These are phyloP conservation scores for Theobroma grandiflorum DNA, from an alignment of 441 rosid genomes.

Conservation along the genomic window DNA sequence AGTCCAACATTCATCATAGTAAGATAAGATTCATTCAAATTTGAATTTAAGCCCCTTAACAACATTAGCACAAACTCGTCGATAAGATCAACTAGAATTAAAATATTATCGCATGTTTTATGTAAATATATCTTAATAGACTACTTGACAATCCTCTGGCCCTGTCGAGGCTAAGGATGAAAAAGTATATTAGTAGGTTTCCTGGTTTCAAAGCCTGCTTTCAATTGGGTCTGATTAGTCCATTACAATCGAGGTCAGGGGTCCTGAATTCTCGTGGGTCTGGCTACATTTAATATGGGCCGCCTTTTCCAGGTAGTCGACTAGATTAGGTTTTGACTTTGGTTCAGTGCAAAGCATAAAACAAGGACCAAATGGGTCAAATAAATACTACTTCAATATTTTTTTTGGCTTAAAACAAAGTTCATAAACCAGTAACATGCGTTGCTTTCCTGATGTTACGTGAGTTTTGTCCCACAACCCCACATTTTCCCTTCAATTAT, in stretches of 20 bases:
- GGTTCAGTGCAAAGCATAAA: not conserved
- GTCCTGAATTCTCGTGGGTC: not conserved
- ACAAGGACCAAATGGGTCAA: not conserved
- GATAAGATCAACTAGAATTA: too few relatives aligned
- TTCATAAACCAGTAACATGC: not conserved
- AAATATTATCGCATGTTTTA: too few relatives aligned
- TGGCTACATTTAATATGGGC: not conserved
- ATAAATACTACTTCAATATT: not conserved
- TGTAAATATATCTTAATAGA: too few relatives aligned
- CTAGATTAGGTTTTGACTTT: not conserved
- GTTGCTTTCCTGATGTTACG: constrained; percentile 19
- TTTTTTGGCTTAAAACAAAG: not conserved
- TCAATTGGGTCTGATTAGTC: not conserved
- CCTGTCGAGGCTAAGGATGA: too few relatives aligned
- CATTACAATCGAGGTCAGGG: not conserved
- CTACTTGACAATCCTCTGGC: too few relatives aligned
- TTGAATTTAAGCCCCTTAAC: not conserved
- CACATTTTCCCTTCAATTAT: constrained; percentile 37
- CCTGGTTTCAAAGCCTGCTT: not conserved
- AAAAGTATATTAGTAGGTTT: not conserved
- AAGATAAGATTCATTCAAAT: not conserved
- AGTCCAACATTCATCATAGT: not conserved
- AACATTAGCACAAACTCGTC: not conserved
- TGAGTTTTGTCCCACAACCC: constrained; percentile 24
- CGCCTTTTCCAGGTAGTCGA: not conserved